Conservation (phyloP, 768 basidiomycete genomes). For the Lentinula detonsa region DNA sequence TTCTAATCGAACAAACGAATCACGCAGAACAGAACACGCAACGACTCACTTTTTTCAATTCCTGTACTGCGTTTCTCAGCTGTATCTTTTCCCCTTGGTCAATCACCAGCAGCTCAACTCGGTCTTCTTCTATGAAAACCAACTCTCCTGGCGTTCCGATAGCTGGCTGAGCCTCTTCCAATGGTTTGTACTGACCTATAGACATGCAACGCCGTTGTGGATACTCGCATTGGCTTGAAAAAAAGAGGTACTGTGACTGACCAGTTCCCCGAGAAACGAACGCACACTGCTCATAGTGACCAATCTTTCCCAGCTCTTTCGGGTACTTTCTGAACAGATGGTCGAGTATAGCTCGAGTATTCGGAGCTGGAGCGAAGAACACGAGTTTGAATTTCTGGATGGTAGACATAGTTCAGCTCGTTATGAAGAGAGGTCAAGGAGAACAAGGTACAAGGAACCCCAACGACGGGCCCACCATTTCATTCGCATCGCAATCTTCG, state of each 20-base stretch:
- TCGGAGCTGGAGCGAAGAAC: conserved; percentile 41
- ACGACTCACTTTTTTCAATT: conserved; percentile 2
- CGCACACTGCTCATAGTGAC: conserved; percentile 48
- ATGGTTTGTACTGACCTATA: conserved; percentile 42
- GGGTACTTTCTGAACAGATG: conserved; percentile 42
- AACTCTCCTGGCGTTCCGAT: conserved; percentile 35
- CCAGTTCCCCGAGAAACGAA: conserved; percentile 50
- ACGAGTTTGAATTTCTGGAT: conserved; percentile 40
- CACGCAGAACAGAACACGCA: background rate
- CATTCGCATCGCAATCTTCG: background rate
- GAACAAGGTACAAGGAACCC: background rate
- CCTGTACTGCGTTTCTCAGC: conserved; percentile 1
- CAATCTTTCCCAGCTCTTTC: conserved; percentile 42
- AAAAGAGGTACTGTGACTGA: conserved; percentile 18
- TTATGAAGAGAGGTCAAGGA: no score
- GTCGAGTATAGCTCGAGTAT: conserved; percentile 34
- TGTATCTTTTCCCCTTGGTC: conserved; percentile 5
- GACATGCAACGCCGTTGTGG: conserved; percentile 2
- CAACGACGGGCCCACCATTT: background rate
- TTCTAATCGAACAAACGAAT: background rate
- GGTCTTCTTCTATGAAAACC: conserved; percentile 37
- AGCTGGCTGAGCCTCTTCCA: conserved; percentile 33
- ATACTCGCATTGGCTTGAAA: background rate
- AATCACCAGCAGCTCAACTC: conserved; percentile 4
- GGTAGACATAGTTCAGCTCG: conserved; percentile 8